Base-by-base conservation (phyloP, 176 grass and related monocot genomes). In the Oryza meyeriana region DNA sequence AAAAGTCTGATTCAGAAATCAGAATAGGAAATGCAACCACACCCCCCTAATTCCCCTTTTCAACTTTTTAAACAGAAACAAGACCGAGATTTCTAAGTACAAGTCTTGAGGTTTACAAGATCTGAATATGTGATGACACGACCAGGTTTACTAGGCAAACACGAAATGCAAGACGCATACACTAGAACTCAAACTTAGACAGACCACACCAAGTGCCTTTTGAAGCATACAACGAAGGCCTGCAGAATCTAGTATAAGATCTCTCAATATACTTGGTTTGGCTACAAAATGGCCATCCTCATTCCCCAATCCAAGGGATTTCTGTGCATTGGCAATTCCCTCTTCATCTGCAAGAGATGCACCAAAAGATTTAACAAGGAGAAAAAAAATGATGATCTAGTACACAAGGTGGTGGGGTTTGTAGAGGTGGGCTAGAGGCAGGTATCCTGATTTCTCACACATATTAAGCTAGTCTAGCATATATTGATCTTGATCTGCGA, bases 311-410 rank as follows among this genome's bases (percentile, higher is more conserved):
- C 93, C 92, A 85, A 95, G 88, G 40, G 96, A 95, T 71, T 24
- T 95, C 74, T 99, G 96, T 29, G 96, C 96, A 85, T 92, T 90
- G 18, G 89, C 76, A 52, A 99, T 99, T 62, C 96, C 93, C 61
- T 95, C 93, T 76, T 92, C 90, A 11, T 92, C 94, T 97, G 85
- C 81, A 76, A 83, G 73, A 66, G 67, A 78, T 65, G 65, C 6
- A 42, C 12, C 16, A 18, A 31, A 82, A 71, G 30, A 77, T 42
- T 88, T 62, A 79, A 71, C 25, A 65, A 69, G 24, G 73, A 61
- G 3, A 33, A 12, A 22, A 16, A 13, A 61, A 84, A 2, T 55
- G 35, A 29, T 71, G 8, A 12, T 74, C 29, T 63, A 32, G 44
- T 39, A 47, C 13, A 69, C 25, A 87, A 63, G 5, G 29, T 39